Base-by-base conservation (phyloP, 352 stramenopile species). In the Globisporangium okanoganense region DNA sequence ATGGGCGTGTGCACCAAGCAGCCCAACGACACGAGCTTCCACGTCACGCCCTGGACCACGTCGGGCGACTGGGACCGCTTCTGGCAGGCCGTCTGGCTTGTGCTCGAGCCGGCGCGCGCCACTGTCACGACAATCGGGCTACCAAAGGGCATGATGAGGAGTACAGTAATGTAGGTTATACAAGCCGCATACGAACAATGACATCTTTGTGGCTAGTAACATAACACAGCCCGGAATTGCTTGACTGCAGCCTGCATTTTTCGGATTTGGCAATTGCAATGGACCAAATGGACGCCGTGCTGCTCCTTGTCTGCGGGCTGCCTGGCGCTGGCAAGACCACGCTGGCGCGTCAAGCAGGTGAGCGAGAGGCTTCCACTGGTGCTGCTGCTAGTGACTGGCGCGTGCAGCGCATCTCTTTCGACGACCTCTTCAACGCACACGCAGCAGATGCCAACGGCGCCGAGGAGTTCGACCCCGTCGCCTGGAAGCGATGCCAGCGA, bases 271-370 rank as follows among this genome's bases (percentile, higher is more conserved):
- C 33, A 16, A 22, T 25, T 33, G 29, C 18, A 49, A 58, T 58
- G 52, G 35, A 49, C 7, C 22, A 8, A 27, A 24, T 36, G 33
- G 44, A 44, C 44, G 18, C 60, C 7, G 56, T 74, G 63, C 62
- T 92, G 48, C 59, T 90, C 48, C 60, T 89, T 14, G 58, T 90
- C 8, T 88, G 78, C 56, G 83, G 83, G 2, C 69, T 92, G 29
- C 83, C 83, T 13, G 83, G 75, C 16, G 79, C 83, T 20, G 79
- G 83, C 14, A 92, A 92, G 69, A 87, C 80, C 51, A 87, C 73
- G 41, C 68, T 92, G 8, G 75, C 55, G n/a, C 58, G 48, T 1
- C 16, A 13, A 1, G 24, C 25, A 14, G 29, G 29, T 6, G 48
- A 55, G 6, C n/a, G 8, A n/a, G 3, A 33, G 5, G 9, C 20